Evolutionary conservation across 805 yeast species (phyloP).

Genomic region (Lipomyces oligophaga): DNA sequence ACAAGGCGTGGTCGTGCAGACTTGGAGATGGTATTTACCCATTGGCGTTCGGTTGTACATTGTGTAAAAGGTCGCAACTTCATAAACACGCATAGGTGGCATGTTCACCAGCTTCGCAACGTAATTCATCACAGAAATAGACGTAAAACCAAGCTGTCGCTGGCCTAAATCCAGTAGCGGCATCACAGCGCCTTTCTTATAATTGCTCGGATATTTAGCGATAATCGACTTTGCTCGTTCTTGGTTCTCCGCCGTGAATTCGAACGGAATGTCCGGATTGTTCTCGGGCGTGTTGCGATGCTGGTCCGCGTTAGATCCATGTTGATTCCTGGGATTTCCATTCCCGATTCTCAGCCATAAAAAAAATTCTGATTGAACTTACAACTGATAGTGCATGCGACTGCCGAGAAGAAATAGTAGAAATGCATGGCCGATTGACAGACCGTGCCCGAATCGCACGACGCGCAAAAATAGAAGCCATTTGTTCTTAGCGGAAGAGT

Average conservation of each 20-base stretch:
- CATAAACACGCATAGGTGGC: slow-evolving; percentile 90
- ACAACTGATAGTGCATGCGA: slow-evolving; percentile 25
- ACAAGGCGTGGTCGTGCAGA: slow-evolving; percentile 88
- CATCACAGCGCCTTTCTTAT: slow-evolving; percentile 85
- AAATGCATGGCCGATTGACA: too few species aligned
- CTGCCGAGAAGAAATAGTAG: slow-evolving; percentile 9
- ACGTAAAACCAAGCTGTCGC: slow-evolving; percentile 81
- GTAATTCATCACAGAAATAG: slow-evolving; percentile 83
- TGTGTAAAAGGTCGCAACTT: slow-evolving; percentile 87
- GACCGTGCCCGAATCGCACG: too few species aligned
- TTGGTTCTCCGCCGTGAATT: slow-evolving; percentile 61
- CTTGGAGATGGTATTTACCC: slow-evolving; percentile 79
- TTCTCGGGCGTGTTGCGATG: slow-evolving; percentile 71
- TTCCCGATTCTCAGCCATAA: background rate
- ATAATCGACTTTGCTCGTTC: slow-evolving; percentile 68
- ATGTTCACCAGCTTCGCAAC: slow-evolving; percentile 79
- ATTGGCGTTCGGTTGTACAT: slow-evolving; percentile 85
- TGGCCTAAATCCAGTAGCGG: slow-evolving; percentile 83
- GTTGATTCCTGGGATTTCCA: background rate
- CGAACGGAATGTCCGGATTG: slow-evolving; percentile 66
- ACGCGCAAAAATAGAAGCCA: slow-evolving; percentile 12
- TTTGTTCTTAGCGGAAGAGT: too few species aligned
- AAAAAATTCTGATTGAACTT: slow-evolving; percentile 2
- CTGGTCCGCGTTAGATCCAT: background rate
- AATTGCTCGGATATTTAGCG: slow-evolving; percentile 78